Percentiles rank a stretch among this genome's conserved stretches.
These are phyloP conservation scores for Globisporangium nagaii DNA, from an alignment of 352 stramenopile genomes.

Conservation along the genomic window DNA sequence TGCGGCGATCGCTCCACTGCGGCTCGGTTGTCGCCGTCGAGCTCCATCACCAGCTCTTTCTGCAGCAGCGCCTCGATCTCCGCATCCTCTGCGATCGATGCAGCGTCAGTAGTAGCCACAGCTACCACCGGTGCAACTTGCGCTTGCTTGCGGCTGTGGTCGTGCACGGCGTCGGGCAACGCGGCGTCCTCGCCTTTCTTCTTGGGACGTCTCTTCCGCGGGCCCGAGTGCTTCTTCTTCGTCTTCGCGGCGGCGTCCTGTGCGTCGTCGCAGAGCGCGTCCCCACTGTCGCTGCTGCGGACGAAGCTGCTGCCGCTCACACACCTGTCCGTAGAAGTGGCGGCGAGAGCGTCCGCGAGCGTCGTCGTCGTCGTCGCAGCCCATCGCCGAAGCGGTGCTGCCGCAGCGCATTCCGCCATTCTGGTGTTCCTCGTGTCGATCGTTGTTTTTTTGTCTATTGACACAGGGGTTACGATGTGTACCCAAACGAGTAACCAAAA, in stretches of 20 bases:
- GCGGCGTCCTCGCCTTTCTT: slow-evolving; percentile 26
- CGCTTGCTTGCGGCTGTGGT: not conserved
- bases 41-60: slow-evolving; percentile 1
- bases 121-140: not conserved
- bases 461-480: too few relatives aligned
- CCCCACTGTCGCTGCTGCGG: not conserved
- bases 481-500: too few relatives aligned
- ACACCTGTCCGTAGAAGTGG: not conserved
- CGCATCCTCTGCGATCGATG: not conserved
- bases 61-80: slow-evolving; percentile 9
- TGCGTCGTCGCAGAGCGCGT: not conserved
- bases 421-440: not conserved
- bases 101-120: not conserved
- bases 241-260: not conserved
- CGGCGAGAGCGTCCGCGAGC: not conserved
- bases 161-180: not conserved
- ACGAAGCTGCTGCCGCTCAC: not conserved
- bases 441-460: not conserved
- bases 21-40: not conserved
- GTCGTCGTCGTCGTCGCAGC: not conserved
- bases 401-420: not conserved
- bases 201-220: slow-evolving; percentile 59
- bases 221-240: slow-evolving; percentile 45
- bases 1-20: not conserved
- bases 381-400: not conserved